phyloP scores from a whole-genome alignment of 2,329 filamentous ascomycete species.

The Trichophyton simii region DNA sequence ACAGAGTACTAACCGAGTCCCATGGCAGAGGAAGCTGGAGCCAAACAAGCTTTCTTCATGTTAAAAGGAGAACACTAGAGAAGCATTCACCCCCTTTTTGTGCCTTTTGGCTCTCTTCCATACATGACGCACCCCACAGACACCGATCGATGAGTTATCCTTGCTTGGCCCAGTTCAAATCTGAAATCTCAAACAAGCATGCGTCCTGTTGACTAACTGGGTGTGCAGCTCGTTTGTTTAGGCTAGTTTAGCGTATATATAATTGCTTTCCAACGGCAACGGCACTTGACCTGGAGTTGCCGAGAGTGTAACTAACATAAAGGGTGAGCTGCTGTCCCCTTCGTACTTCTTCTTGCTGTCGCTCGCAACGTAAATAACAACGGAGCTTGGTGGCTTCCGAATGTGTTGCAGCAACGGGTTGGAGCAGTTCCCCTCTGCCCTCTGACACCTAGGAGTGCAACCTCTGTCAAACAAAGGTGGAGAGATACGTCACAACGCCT shows the following conservation, averaged over 20 bases:
- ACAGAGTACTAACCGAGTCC: neutral
- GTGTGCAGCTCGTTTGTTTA: neutral
- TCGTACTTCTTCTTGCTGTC: neutral
- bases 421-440: neutral
- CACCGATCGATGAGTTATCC: constrained; percentile 2
- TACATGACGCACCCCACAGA: constrained; percentile 1
- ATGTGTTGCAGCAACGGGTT: neutral
- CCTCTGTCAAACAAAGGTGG: neutral
- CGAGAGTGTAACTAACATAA: neutral
- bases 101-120: neutral
- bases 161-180: neutral
- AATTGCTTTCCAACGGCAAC: neutral
- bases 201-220: neutral
- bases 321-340: neutral
- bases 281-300: neutral
- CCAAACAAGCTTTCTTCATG: constrained; percentile 1
- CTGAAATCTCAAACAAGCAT: neutral
- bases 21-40: constrained; percentile 3
- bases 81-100: neutral
- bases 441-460: neutral
- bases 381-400: neutral
- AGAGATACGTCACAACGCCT: constrained; percentile 3
- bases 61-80: neutral
- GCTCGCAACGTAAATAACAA: neutral
- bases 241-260: neutral